Percentiles rank a stretch among this genome's conserved stretches.
phyloP scores from a whole-genome alignment of 2,329 filamentous ascomycete species.

The Sphaerostilbella broomeana region DNA sequence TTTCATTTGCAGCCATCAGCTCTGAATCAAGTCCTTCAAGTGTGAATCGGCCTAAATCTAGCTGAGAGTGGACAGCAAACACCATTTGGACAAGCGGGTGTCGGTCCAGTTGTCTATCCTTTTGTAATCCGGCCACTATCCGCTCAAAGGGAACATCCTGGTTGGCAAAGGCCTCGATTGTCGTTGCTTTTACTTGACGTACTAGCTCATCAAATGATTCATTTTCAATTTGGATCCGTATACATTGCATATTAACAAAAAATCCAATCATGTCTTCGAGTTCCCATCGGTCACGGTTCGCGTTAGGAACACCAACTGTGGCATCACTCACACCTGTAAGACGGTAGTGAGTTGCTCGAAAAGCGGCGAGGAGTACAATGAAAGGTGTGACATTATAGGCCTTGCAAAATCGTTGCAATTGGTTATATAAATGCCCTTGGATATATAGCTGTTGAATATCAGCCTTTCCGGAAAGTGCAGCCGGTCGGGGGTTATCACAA shows the following conservation, averaged over 20 bases:
- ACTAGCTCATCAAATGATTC: slow-evolving; percentile 16
- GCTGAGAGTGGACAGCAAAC: slow-evolving; percentile 19
- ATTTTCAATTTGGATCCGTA: slow-evolving; percentile 17
- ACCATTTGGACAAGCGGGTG: slow-evolving; percentile 17
- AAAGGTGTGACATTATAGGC: slow-evolving; percentile 10
- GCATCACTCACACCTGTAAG: slow-evolving; percentile 21
- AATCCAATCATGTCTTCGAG: slow-evolving; percentile 19
- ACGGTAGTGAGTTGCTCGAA: slow-evolving; percentile 21
- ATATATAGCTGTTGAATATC: slow-evolving; percentile 9
- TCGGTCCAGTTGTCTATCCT: slow-evolving; percentile 15
- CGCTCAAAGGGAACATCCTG: slow-evolving; percentile 19
- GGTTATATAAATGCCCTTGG: slow-evolving; percentile 7
- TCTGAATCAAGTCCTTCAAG: slow-evolving; percentile 16
- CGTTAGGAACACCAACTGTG: slow-evolving; percentile 17
- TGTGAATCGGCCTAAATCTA: slow-evolving; percentile 15
- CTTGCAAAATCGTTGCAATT: slow-evolving; percentile 12
- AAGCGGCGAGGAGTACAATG: slow-evolving; percentile 19
- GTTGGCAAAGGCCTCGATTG: slow-evolving; percentile 14
- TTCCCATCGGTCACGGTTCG: slow-evolving; percentile 17
- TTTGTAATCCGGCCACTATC: slow-evolving; percentile 12
- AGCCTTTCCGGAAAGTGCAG: slow-evolving; percentile 14
- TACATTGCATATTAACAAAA: slow-evolving; percentile 23
- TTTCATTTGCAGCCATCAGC: not conserved
- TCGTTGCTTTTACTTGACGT: slow-evolving; percentile 12
- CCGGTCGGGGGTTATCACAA: slow-evolving; percentile 15